Percentiles rank a stretch among this genome's conserved stretches.
phyloP scores from a whole-genome alignment of 371 early-diverging fungal genomes.

The Actinomucor elegans region DNA sequence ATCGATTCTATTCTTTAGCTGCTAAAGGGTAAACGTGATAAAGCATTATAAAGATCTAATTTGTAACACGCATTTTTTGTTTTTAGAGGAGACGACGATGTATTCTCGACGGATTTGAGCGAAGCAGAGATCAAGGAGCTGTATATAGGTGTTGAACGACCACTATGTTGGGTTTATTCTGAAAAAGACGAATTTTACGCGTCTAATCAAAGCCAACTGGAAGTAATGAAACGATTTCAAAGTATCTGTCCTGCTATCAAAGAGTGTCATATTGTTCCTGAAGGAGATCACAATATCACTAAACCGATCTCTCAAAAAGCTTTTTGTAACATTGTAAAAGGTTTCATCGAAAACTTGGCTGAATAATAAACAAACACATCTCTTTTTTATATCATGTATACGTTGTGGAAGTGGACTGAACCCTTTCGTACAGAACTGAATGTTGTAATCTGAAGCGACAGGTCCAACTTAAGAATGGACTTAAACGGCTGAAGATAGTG shows the following conservation, averaged over 20 bases:
- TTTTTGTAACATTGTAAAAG: conserved; percentile 12
- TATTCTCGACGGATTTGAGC: conserved; percentile 56
- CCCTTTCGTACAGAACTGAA: too few relatives aligned
- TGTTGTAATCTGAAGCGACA: too few relatives aligned
- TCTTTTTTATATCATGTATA: too few relatives aligned
- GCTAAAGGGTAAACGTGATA: conserved; percentile 34
- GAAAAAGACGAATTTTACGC: conserved; percentile 51
- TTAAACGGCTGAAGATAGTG: too few relatives aligned
- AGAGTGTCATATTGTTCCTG: conserved; percentile 30
- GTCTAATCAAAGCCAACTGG: conserved; percentile 15
- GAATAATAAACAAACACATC: too few relatives aligned
- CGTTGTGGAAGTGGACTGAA: too few relatives aligned
- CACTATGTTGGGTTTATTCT: conserved; percentile 43
- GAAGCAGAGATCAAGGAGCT: conserved; percentile 32
- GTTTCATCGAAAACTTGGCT: conserved; percentile 6
- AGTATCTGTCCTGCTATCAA: conserved; percentile 38
- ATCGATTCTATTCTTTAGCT: conserved; percentile 46
- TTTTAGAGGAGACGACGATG: conserved; percentile 57
- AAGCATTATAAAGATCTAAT: neutral
- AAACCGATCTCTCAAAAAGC: conserved; percentile 26
- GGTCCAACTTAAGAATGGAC: too few relatives aligned
- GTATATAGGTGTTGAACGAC: conserved; percentile 36
- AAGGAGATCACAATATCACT: conserved; percentile 46
- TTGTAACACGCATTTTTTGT: neutral
- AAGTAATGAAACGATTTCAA: conserved; percentile 31